Base-by-base conservation (phyloP, 2,329 filamentous ascomycete genomes). In the Fusarium musae region DNA sequence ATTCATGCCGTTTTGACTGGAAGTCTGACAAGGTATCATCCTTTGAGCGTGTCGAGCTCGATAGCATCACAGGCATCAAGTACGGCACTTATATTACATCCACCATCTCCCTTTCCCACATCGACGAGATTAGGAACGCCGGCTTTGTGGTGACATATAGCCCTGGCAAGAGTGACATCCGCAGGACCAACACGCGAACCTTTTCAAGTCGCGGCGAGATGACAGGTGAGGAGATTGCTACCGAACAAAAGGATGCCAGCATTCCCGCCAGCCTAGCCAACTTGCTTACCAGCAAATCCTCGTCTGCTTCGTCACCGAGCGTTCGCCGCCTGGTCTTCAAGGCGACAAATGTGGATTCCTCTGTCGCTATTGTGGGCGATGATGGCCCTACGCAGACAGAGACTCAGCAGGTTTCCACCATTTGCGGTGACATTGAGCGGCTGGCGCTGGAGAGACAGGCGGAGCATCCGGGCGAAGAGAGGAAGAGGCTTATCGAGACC, bases 1-100 rank as follows among this genome's bases (percentile, higher is more conserved):
- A 98, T 79, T 91, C 94, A 69, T 98, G 95, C 80, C 91, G 93
- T 19, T 95, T 98, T 76, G 95, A 98, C 82, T 98, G 96, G 95
- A 93, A 93, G 71, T 92, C 95, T 12, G 96, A 98, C 83, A 98
- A 98, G 80, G 93, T 99, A 3, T 92, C 93, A 17, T 95, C 93
- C 1, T 98, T 98, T 80, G 95, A 98, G 83, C 88, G 95, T 12
- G 91, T 98, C 19, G 91, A 93, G 65, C 86, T 98, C 12, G 87
- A 89, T 26, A 93, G 94, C 64, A 85, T 99, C 40, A 87, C 88
- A 3, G 87, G 88, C 30, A 90, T 99, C 75, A 91, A 91, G 78
- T 89, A 92, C 68, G 96, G 96, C 26, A 92, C 94, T 0, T 99
- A 98, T 78, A 93, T 99, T 78, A 97, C 95, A 1, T 96, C 93